Conservation (phyloP, 805 yeast genomes). For the Ascoidea tarda region DNA sequence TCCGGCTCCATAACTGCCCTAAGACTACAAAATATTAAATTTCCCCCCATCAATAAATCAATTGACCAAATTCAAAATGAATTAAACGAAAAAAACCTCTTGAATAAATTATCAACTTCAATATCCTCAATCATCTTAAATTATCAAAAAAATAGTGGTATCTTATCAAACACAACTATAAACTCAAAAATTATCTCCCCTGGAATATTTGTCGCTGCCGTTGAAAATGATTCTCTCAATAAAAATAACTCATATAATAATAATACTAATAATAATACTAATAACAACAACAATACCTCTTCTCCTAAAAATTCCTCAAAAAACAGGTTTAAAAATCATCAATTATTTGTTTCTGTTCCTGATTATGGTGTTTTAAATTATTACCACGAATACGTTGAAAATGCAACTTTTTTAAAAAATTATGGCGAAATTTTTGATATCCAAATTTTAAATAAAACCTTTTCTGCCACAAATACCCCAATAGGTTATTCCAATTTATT, state of each 20-base stretch:
- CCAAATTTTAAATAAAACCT: constrained; percentile 52
- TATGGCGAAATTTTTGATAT: constrained; percentile 58
- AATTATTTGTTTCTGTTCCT: constrained; percentile 61
- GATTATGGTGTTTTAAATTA: constrained; percentile 78
- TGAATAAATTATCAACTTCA: constrained; percentile 13
- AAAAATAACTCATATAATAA: background rate
- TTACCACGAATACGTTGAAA: constrained; percentile 60
- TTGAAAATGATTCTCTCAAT: constrained; percentile 14
- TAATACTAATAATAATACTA: constrained; percentile 15
- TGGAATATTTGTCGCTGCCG: constrained; percentile 70
- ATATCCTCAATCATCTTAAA: constrained; percentile 20
- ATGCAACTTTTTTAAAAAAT: constrained; percentile 58
- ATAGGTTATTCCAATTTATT: constrained; percentile 74
- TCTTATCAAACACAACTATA: constrained; percentile 40
- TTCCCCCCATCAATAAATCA: constrained; percentile 31
- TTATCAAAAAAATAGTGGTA: constrained; percentile 40
- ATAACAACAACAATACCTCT: constrained; percentile 16
- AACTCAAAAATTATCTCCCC: constrained; percentile 61
- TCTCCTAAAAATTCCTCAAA: background rate
- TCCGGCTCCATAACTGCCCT: constrained; percentile 23
- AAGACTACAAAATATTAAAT: constrained; percentile 36
- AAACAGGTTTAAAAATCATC: constrained; percentile 16
- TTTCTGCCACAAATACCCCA: constrained; percentile 62
- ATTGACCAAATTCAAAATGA: constrained; percentile 19
- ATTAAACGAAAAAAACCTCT: constrained; percentile 9